Conservation (phyloP, 768 basidiomycete genomes). For the Dacryopinax primogenitus region DNA sequence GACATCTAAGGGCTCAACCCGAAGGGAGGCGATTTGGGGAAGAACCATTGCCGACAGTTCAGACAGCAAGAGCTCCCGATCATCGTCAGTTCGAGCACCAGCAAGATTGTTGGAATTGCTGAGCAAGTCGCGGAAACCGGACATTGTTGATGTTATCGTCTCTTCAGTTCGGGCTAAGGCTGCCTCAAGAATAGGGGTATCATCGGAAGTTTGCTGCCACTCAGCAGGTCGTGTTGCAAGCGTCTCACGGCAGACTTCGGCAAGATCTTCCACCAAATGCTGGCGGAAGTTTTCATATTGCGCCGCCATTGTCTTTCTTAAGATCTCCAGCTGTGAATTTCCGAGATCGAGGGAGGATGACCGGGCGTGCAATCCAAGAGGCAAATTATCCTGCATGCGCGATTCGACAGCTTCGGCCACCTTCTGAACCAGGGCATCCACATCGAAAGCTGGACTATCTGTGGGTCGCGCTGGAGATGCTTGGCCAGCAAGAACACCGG, state of each 20-base stretch:
- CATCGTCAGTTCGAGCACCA: slow-evolving; percentile 30
- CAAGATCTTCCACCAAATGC: neutral
- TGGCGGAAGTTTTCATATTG: neutral
- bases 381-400: slow-evolving; percentile 22
- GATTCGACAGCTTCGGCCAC: slow-evolving; percentile 39
- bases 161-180: slow-evolving; percentile 20
- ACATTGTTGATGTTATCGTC: neutral
- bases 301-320: neutral
- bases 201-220: slow-evolving; percentile 45
- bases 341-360: slow-evolving; percentile 18
- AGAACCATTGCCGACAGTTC: slow-evolving; percentile 45
- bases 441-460: slow-evolving; percentile 50
- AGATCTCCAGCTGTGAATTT: slow-evolving; percentile 12
- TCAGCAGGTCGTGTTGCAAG: slow-evolving; percentile 38
- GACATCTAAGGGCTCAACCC: slow-evolving; percentile 60
- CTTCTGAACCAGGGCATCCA: slow-evolving; percentile 46
- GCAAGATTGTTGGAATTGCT: slow-evolving; percentile 28
- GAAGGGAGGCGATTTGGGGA: slow-evolving; percentile 49
- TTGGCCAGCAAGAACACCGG: slow-evolving; percentile 35
- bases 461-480: slow-evolving; percentile 61
- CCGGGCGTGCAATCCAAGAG: slow-evolving; percentile 3
- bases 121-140: slow-evolving; percentile 9
- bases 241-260: slow-evolving; percentile 16
- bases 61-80: slow-evolving; percentile 48
- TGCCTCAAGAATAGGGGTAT: slow-evolving; percentile 46